Base-by-base conservation (phyloP, 306 rosid genomes). In the Hippophae gyantsensis region DNA sequence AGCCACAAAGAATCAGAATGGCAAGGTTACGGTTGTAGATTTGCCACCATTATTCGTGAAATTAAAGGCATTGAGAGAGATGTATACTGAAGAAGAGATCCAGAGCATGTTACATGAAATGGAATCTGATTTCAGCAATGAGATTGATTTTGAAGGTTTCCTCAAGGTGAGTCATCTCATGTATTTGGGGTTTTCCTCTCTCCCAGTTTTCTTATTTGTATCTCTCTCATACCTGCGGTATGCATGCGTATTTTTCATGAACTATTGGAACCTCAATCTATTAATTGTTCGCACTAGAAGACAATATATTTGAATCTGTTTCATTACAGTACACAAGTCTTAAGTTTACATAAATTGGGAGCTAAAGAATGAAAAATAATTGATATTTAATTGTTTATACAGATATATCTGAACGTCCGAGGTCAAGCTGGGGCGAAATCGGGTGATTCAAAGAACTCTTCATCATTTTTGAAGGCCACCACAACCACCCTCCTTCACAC, bases 401-500 rank as follows among this genome's bases (percentile, higher is more conserved):
- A 32, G 38, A 32, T 73, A 51, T 88, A 88, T 75, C 64, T 88
- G 82, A 79, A 76, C 66, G 76, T 93, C 65, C 94, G 81, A 76
- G 82, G 74, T 64, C 84, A 58, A 68, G 79, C 79, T 46, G 67
- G 74, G 1, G 64, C 32, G 9, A 86, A 86, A 77, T 74, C 58
- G 50, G 94, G 86, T 49, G 86, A 84, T 64, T 60, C 73, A 60
- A 93, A 75, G 66, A 78, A 82, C 78, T 86, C 99, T 11, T 88
- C 85, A 0, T 79, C 95, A 8, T 93, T 93, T 65, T 85, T 93
- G 67, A 86, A 93, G 65, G 97, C 89, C 43, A 66, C 85, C 49
- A 69, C 93, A 54, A 93, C 99, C 66, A 88, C 97, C 58, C 90
- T 85, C 67, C 96, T 86, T 65, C 99, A 93, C 71, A 93, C 99